phyloP scores from a whole-genome alignment of 495 filamentous ascomycete genomes.

The Neurospora africana region DNA sequence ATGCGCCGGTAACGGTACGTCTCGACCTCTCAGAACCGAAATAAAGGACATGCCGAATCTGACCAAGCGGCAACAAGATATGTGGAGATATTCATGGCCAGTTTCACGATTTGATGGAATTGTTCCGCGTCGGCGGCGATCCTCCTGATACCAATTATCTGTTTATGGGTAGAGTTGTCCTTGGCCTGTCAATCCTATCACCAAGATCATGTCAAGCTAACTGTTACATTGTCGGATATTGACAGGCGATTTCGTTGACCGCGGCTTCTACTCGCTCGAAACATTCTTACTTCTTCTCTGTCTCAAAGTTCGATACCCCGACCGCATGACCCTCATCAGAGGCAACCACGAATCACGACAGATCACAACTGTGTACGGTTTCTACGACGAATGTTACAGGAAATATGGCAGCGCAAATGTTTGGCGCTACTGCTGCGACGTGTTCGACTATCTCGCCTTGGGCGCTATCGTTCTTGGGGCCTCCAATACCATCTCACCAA shows the following conservation, averaged over 20 bases:
- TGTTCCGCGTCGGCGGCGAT: slow-evolving; percentile 91
- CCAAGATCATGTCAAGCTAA: background rate
- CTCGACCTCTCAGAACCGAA: background rate
- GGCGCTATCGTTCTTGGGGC: slow-evolving; percentile 90
- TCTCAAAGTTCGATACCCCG: slow-evolving; percentile 94
- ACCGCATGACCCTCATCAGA: slow-evolving; percentile 92
- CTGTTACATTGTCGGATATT: background rate
- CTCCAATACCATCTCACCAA: slow-evolving; percentile 54
- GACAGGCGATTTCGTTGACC: slow-evolving; percentile 88
- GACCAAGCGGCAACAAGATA: slow-evolving; percentile 43
- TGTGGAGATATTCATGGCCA: slow-evolving; percentile 98
- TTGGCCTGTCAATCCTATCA: background rate
- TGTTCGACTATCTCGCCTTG: slow-evolving; percentile 95
- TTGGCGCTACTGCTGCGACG: slow-evolving; percentile 97
- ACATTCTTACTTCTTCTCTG: slow-evolving; percentile 89
- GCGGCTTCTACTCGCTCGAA: slow-evolving; percentile 95
- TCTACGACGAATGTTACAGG: slow-evolving; percentile 95
- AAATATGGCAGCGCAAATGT: slow-evolving; percentile 98
- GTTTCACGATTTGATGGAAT: slow-evolving; percentile 97
- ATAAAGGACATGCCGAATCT: background rate
- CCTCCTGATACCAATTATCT: slow-evolving; percentile 97
- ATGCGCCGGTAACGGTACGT: slow-evolving; percentile 80
- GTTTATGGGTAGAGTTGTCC: slow-evolving; percentile 63
- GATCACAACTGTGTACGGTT: slow-evolving; percentile 96
- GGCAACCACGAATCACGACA: slow-evolving; percentile 97